Evolutionary conservation across 1,139 yeast species (phyloP).

Genomic region (Saccharomyces hybrid): DNA sequence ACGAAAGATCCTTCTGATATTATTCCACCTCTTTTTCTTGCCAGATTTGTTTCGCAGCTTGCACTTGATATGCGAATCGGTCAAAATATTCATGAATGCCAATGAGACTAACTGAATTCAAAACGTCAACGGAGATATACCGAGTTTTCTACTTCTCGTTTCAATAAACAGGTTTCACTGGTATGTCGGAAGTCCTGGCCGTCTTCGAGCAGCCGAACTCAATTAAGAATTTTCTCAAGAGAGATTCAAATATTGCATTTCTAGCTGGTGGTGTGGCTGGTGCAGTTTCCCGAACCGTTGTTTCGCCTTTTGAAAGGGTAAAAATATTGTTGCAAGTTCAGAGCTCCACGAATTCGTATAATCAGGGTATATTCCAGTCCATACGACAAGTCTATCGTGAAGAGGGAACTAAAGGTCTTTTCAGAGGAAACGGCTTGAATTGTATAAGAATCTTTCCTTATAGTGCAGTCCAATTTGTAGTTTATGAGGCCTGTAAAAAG

Average conservation of each 20-base stretch:
- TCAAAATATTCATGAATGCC: background rate
- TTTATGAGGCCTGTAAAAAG: constrained; percentile 66
- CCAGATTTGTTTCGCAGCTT: background rate
- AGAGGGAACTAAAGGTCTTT: constrained; percentile 84
- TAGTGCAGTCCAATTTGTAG: constrained; percentile 89
- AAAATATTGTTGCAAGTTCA: constrained; percentile 88
- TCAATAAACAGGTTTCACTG: background rate
- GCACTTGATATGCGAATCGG: background rate
- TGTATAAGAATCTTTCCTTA: constrained; percentile 89
- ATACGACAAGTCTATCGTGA: constrained; percentile 73
- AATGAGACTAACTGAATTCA: background rate
- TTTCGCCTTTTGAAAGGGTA: constrained; percentile 91
- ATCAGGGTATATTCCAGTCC: constrained; percentile 69
- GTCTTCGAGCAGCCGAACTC: constrained; percentile 2
- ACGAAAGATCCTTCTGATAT: background rate
- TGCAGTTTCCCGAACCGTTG: constrained; percentile 85
- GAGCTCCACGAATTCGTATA: constrained; percentile 49
- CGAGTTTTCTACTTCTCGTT: background rate
- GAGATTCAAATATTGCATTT: constrained; percentile 56
- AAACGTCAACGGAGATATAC: background rate
- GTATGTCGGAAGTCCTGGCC: constrained; percentile 2
- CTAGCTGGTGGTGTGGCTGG: constrained; percentile 82
- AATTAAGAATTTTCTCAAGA: constrained; percentile 35
- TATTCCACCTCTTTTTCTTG: background rate
- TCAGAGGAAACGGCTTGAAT: constrained; percentile 85